Conservation (phyloP, 441 rosid genomes). For the Mallotus repandus region DNA sequence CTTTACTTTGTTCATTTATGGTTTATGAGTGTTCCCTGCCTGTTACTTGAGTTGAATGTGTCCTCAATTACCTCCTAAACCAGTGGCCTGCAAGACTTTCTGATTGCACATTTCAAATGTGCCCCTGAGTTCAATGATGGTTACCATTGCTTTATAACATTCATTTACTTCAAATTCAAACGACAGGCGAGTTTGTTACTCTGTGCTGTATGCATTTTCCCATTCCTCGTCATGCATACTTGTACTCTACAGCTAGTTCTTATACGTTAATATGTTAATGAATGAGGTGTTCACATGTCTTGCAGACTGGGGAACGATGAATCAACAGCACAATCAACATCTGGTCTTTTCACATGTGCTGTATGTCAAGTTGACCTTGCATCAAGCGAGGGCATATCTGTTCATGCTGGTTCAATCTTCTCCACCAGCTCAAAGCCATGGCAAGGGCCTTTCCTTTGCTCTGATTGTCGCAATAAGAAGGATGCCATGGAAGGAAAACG, state of each 20-base stretch:
- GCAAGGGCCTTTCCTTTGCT: constrained; percentile 89
- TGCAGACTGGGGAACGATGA: constrained; percentile 70
- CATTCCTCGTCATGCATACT: neutral
- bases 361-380: constrained; percentile 77
- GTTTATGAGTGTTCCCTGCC: neutral
- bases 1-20: neutral
- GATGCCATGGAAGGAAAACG: constrained; percentile 96
- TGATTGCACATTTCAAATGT: neutral
- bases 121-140: neutral
- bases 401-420: constrained; percentile 78
- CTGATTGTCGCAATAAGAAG: constrained; percentile 68
- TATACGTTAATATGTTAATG: neutral
- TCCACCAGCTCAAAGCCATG: constrained; percentile 70
- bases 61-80: neutral
- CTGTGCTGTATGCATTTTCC: too few species aligned
- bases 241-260: neutral
- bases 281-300: neutral
- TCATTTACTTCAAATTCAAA: neutral
- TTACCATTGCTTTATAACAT: neutral
- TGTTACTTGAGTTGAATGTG: neutral
- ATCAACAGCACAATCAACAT: constrained; percentile 36
- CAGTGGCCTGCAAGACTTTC: neutral
- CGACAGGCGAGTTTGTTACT: neutral
- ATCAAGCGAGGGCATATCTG: constrained; percentile 72
- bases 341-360: constrained; percentile 67